A percentile compares a stretch with the other conserved stretches of the same genome.
phyloP scores from a whole-genome alignment of 768 basidiomycete species.

The Hortiboletus flavorubellus region DNA sequence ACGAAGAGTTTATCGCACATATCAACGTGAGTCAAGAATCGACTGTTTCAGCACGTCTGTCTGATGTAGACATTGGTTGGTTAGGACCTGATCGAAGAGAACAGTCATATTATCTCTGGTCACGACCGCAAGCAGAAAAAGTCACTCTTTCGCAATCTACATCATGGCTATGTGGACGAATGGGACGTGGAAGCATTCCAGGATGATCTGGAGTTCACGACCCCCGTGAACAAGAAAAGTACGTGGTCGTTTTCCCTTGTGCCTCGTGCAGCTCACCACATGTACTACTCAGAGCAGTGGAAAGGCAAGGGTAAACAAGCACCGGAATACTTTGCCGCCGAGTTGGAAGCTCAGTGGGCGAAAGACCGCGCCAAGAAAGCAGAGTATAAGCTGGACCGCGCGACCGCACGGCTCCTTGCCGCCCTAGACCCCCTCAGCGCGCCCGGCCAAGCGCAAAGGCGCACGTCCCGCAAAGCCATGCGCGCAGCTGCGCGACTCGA shows the following conservation, averaged over 20 bases:
- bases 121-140: constrained; percentile 49
- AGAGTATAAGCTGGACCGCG: constrained; percentile 62
- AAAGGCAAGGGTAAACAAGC: constrained; percentile 15
- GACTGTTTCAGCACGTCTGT: neutral
- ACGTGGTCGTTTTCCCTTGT: constrained; percentile 22
- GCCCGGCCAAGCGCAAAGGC: constrained; percentile 8
- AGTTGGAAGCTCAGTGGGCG: constrained; percentile 70
- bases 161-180: constrained; percentile 51
- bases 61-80: constrained; percentile 32
- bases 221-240: constrained; percentile 42
- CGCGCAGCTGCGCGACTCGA: constrained; percentile 51
- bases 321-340: constrained; percentile 41
- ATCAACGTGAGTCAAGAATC: constrained; percentile 45
- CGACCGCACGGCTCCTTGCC: constrained; percentile 48
- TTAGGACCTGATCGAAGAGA: constrained; percentile 61
- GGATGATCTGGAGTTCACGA: constrained; percentile 27
- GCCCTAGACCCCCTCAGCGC: constrained; percentile 60
- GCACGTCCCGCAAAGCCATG: constrained; percentile 59
- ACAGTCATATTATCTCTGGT: constrained; percentile 45
- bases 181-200: constrained; percentile 29
- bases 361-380: constrained; percentile 84
- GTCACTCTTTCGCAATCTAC: constrained; percentile 57
- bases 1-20: constrained; percentile 53
- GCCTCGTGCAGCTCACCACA: neutral
- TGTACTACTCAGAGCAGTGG: constrained; percentile 29